Evolutionary conservation across 306 rosid species (phyloP).

Genomic region (Elaeagnus macrophylla): DNA sequence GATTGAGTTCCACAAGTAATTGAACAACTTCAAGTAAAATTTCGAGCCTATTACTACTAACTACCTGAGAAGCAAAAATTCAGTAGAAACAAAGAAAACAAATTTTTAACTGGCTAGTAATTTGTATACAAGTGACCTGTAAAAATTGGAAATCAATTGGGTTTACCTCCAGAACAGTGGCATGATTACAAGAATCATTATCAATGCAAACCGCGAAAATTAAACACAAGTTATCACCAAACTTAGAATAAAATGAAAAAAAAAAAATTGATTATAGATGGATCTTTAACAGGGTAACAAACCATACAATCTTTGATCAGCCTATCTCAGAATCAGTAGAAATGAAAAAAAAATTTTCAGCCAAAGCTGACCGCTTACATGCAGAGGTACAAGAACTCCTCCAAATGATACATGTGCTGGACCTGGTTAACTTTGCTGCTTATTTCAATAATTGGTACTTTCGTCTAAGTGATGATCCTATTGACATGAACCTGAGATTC

Average conservation of each 20-base stretch:
- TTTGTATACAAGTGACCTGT: not conserved
- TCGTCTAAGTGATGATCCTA: no score
- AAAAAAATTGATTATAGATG: not conserved
- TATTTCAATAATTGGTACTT: no score
- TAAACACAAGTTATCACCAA: not conserved
- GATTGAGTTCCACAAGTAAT: not conserved
- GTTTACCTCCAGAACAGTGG: slow-evolving; percentile 8
- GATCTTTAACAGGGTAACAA: no score
- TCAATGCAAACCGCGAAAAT: slow-evolving; percentile 4
- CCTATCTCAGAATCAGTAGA: no score
- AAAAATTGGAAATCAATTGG: not conserved
- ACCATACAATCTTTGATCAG: no score
- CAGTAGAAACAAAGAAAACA: not conserved
- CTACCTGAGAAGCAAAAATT: not conserved
- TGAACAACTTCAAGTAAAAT: slow-evolving; percentile 5
- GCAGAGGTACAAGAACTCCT: no score
- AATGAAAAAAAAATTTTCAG: no score
- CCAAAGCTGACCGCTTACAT: no score
- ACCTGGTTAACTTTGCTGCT: no score
- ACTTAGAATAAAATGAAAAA: not conserved
- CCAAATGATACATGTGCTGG: no score
- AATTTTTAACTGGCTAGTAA: not conserved
- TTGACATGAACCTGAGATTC: no score
- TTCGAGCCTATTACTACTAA: not conserved
- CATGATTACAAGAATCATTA: slow-evolving; percentile 5